Evolutionary conservation across 495 filamentous ascomycete species (phyloP).

Genomic region (Xylaria venustula): DNA sequence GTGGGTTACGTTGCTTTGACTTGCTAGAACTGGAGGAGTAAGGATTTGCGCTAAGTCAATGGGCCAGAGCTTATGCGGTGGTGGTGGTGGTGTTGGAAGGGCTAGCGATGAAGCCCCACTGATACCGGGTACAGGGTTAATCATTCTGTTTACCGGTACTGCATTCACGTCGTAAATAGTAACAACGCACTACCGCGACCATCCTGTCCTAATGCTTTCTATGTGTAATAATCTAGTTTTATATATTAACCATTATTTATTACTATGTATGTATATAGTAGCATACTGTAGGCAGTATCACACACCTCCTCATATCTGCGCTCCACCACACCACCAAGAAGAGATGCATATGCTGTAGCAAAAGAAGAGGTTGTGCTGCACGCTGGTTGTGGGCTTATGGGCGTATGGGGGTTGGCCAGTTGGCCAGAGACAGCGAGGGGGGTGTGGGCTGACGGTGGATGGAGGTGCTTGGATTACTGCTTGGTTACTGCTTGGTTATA

Average conservation of each 20-base stretch:
- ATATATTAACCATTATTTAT: too few relatives aligned
- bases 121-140: too few relatives aligned
- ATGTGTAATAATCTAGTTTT: too few relatives aligned
- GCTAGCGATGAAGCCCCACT: neutral
- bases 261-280: too few relatives aligned
- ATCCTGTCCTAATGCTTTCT: too few relatives aligned
- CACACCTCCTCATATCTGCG: neutral
- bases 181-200: too few relatives aligned
- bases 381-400: neutral
- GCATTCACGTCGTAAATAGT: too few relatives aligned
- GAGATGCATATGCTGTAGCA: too few relatives aligned
- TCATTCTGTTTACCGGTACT: too few relatives aligned
- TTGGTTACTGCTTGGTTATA: neutral
- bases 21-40: slow-evolving; percentile 7
- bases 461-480: neutral
- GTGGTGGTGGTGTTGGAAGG: neutral
- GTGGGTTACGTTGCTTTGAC: slow-evolving; percentile 7
- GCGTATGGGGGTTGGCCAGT: slow-evolving; percentile 3
- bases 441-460: slow-evolving; percentile 7
- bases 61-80: neutral
- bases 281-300: neutral
- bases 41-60: neutral
- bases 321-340: slow-evolving; percentile 8
- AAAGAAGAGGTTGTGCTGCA: slow-evolving; percentile 2
- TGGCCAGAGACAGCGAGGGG: neutral